Evolutionary conservation across 768 basidiomycete genomes (phyloP).

Genomic region (Cystofilobasidium macerans): DNA sequence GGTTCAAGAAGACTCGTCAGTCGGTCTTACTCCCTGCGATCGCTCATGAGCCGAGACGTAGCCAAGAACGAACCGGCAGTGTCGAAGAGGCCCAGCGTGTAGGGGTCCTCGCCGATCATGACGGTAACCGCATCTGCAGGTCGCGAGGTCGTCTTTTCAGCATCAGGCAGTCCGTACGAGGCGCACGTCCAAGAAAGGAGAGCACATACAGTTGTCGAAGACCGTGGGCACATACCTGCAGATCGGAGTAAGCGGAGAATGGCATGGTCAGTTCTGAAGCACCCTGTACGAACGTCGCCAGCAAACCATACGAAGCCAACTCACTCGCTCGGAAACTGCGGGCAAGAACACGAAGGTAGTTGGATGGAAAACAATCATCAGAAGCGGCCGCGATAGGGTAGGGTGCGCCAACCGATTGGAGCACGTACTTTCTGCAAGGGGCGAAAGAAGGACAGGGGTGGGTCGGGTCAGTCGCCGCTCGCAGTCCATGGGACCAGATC

Average conservation of each 20-base stretch:
- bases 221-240: slow-evolving; percentile 30
- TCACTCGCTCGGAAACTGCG: slow-evolving; percentile 94
- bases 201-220: slow-evolving; percentile 36
- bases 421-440: slow-evolving; percentile 24
- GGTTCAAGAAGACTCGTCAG: not conserved
- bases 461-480: no score
- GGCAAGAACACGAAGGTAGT: not conserved
- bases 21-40: not conserved
- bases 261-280: no score
- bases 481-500: no score
- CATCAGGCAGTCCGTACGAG: slow-evolving; percentile 20
- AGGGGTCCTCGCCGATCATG: slow-evolving; percentile 99
- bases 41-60: not conserved
- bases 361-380: slow-evolving; percentile 53
- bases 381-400: slow-evolving; percentile 44
- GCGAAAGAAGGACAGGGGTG: not conserved
- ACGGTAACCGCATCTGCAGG: slow-evolving; percentile 76
- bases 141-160: not conserved
- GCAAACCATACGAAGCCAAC: slow-evolving; percentile 56
- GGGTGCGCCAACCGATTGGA: no score
- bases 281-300: not conserved
- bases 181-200: slow-evolving; percentile 17
- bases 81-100: slow-evolving; percentile 95
- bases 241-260: no score
- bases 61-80: slow-evolving; percentile 83